Percentiles rank a stretch among this genome's conserved stretches.
phyloP scores from a whole-genome alignment of 2,329 filamentous ascomycete genomes.

The Albophoma yamanashiensis region DNA sequence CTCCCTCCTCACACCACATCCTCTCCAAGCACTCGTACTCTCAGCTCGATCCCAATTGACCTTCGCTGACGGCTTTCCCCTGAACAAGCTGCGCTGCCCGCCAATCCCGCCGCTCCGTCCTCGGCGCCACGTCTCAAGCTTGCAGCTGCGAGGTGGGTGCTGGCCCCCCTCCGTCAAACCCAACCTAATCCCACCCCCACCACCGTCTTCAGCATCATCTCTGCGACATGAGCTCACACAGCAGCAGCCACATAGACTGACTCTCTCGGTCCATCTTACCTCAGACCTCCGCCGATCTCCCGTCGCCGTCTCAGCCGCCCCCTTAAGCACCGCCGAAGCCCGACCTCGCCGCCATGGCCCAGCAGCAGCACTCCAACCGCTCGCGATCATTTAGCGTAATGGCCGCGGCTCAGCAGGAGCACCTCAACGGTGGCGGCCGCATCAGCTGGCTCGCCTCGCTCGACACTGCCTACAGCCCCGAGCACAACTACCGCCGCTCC shows the following conservation, averaged over 20 bases:
- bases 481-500: constrained; percentile 86
- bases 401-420: constrained; percentile 65
- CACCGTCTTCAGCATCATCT: background rate
- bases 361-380: constrained; percentile 16
- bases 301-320: background rate
- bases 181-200: background rate
- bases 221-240: background rate
- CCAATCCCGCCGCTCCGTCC: background rate
- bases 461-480: constrained; percentile 79
- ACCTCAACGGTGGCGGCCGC: constrained; percentile 67
- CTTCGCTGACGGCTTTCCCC: background rate
- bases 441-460: constrained; percentile 59
- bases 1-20: background rate
- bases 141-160: background rate
- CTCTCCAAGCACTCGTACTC: background rate
- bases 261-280: background rate
- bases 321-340: constrained; percentile 1
- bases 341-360: constrained; percentile 18
- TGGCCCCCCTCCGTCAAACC: background rate
- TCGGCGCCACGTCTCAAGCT: background rate
- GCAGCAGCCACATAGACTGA: background rate
- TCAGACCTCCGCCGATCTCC: background rate
- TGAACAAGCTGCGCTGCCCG: background rate
- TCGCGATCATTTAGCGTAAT: constrained; percentile 31
- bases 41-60: background rate